Evolutionary conservation across 176 grass and related monocot genomes (phyloP), one percentile per base, ranked within the genome.

Genomic region (Musa itinerans): DNA sequence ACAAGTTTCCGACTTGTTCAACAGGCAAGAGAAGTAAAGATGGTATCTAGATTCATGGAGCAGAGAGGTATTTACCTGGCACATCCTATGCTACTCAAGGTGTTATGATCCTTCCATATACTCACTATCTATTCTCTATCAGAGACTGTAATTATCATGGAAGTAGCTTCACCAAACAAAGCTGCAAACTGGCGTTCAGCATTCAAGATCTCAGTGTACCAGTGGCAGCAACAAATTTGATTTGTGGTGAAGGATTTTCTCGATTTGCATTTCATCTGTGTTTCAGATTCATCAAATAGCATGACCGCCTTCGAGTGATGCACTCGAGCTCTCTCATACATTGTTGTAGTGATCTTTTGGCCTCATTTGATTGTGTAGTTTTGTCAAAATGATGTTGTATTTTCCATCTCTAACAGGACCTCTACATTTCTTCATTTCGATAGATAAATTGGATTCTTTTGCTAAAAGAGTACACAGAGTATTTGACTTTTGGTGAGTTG

Each of bases 11-110:
- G 48, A 70, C 20, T 70, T 20, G 43, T 50, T 48, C 14, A 50
- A 9, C 19, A 20, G 34, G 11, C 29, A 62, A 69, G 83, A 80
- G 13, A 96, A 85, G 54, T 96, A 81, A 92, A 48, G 68, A 6
- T 0, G 34, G 34, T 0, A 43, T 43, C 34, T 43, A 43, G 34
- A 43, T 43, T 43, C 34, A 15, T 51, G 19, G 15, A 70, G 48
- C 8, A 51, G 51, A 51, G 43, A 70, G 68, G 68, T 70, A 70
- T 11, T 16, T 67, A 21, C 10, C 8, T 50, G 17, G 1, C 19
- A 48, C 49, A 11, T 14, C 29, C 10, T 2, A 1, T n/a, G 20
- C 67, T 50, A 69, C 50, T 10, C 50, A 16, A 9, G 9, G 16
- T 2, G 43, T 10, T 15, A n/a, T 50, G 29, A 50, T 69, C 25